A percentile compares a stretch with the other conserved stretches of the same genome.
Evolutionary conservation across 2,329 filamentous ascomycete species (phyloP).

Genomic region (Dactylellina parvicollis): DNA sequence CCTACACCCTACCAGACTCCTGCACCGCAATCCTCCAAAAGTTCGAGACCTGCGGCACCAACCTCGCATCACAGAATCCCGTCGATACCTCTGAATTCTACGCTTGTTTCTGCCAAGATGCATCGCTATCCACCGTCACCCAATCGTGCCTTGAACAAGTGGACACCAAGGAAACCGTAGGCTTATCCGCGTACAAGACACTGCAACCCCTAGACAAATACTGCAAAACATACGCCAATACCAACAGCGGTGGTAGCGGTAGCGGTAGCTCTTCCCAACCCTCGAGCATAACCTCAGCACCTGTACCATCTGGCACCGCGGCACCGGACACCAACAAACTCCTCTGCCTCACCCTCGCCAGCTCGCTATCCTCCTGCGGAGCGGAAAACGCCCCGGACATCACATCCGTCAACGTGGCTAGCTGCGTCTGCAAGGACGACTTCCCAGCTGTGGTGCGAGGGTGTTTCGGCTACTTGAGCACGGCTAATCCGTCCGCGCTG

Average conservation of each 20-base stretch:
- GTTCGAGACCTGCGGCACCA: not conserved
- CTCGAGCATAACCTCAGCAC: not conserved
- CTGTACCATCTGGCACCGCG: not conserved
- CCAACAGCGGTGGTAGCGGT: no score
- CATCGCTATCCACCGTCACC: not conserved
- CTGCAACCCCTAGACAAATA: not conserved
- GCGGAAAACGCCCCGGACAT: not conserved
- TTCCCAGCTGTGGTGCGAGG: not conserved
- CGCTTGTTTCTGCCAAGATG: conserved; percentile 3
- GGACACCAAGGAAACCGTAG: not conserved
- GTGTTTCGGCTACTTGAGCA: conserved; percentile 6
- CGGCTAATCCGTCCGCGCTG: not conserved
- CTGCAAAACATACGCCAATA: not conserved
- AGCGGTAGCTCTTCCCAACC: not conserved
- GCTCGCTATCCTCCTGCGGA: not conserved
- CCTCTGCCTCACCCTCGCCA: not conserved
- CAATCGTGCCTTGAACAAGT: conserved; percentile 1
- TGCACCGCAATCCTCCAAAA: not conserved
- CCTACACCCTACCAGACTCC: conserved; percentile 2
- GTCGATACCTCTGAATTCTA: not conserved
- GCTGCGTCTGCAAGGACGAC: not conserved
- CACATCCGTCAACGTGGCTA: not conserved
- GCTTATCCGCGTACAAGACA: not conserved
- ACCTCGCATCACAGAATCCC: not conserved
- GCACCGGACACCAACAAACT: not conserved